Percentiles rank a stretch among this genome's conserved stretches.
These are phyloP conservation scores for Buddleja alternifolia DNA, from an alignment of 257 asterid species.

Conservation along the genomic window DNA sequence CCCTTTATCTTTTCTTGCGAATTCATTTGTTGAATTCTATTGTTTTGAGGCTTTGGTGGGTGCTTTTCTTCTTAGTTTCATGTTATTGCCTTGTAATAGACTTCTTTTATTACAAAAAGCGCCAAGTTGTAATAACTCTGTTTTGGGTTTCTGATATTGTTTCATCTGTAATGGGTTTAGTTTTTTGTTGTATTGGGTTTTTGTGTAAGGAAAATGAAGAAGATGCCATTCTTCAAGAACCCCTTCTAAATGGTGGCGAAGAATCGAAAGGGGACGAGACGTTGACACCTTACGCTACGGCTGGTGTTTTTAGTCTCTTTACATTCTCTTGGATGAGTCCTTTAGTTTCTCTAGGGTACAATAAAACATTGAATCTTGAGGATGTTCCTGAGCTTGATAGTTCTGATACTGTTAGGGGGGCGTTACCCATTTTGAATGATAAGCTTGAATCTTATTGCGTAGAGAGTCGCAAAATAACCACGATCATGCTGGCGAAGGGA, in stretches of 20 bases:
- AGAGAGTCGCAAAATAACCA: slow-evolving; percentile 47
- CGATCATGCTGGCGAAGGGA: slow-evolving; percentile 73
- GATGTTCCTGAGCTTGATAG: slow-evolving; percentile 82
- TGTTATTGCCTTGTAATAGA: slow-evolving; percentile 69
- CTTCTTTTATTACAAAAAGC: slow-evolving; percentile 46
- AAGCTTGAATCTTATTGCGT: slow-evolving; percentile 49
- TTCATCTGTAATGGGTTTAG: slow-evolving; percentile 48
- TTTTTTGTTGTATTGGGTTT: slow-evolving; percentile 57
- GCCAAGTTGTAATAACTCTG: slow-evolving; percentile 39
- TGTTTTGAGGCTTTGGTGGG: slow-evolving; percentile 78
- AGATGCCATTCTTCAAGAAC: slow-evolving; percentile 51
- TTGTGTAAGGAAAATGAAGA: slow-evolving; percentile 39
- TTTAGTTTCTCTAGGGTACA: slow-evolving; percentile 65
- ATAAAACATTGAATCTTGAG: slow-evolving; percentile 72
- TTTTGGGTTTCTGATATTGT: slow-evolving; percentile 70
- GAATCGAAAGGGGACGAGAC: slow-evolving; percentile 63
- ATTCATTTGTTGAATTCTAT: slow-evolving; percentile 40
- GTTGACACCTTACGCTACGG: slow-evolving; percentile 75
- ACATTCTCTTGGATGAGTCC: slow-evolving; percentile 82
- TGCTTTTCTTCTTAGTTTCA: slow-evolving; percentile 53
- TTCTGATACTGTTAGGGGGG: slow-evolving; percentile 59
- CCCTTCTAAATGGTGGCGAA: slow-evolving; percentile 60
- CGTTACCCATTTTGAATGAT: slow-evolving; percentile 53
- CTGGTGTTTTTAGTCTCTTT: slow-evolving; percentile 60
- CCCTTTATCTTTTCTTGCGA: slow-evolving; percentile 52